phyloP scores from a whole-genome alignment of 768 basidiomycete species.

The Auricularia sp. region DNA sequence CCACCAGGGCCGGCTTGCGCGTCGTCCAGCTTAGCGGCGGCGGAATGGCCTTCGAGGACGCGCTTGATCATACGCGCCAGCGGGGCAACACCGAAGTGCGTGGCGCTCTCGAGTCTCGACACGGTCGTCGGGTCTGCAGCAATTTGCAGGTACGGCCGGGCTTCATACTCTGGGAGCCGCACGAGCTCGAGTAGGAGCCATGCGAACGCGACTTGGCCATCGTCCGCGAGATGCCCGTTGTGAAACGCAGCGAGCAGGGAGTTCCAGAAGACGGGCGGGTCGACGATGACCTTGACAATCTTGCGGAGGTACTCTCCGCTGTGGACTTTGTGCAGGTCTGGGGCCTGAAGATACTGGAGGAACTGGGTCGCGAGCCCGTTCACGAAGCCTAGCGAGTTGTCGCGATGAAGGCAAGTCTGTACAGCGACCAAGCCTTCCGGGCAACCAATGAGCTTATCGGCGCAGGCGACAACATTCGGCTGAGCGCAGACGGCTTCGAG shows the following conservation, averaged over 20 bases:
- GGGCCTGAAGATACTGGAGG: slow-evolving; percentile 28
- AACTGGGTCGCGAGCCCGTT: slow-evolving; percentile 31
- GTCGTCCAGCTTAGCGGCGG: slow-evolving; percentile 12
- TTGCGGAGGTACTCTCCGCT: slow-evolving; percentile 32
- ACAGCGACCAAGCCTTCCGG: slow-evolving; percentile 27
- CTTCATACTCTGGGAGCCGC: slow-evolving; percentile 26
- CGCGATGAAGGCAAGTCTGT: slow-evolving; percentile 31
- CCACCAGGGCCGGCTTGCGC: slow-evolving; percentile 40
- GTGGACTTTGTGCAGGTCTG: slow-evolving; percentile 27
- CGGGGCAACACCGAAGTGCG: slow-evolving; percentile 15
- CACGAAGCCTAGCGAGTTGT: slow-evolving; percentile 28
- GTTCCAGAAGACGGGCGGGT: slow-evolving; percentile 44
- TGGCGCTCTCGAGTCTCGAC: slow-evolving; percentile 17
- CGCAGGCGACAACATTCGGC: slow-evolving; percentile 26
- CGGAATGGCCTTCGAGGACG: slow-evolving; percentile 21
- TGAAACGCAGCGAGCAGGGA: slow-evolving; percentile 13
- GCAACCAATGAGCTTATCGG: slow-evolving; percentile 28
- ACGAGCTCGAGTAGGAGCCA: slow-evolving; percentile 42
- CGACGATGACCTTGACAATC: slow-evolving; percentile 31
- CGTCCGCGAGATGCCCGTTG: slow-evolving; percentile 13
- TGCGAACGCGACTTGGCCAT: slow-evolving; percentile 31
- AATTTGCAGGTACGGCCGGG: slow-evolving; percentile 28
- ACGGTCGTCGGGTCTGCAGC: slow-evolving; percentile 24
- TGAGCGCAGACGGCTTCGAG: slow-evolving; percentile 36
- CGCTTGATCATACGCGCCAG: slow-evolving; percentile 32